Conservation (phyloP, 202 grass and related monocot species). For the Carex arenaria region DNA sequence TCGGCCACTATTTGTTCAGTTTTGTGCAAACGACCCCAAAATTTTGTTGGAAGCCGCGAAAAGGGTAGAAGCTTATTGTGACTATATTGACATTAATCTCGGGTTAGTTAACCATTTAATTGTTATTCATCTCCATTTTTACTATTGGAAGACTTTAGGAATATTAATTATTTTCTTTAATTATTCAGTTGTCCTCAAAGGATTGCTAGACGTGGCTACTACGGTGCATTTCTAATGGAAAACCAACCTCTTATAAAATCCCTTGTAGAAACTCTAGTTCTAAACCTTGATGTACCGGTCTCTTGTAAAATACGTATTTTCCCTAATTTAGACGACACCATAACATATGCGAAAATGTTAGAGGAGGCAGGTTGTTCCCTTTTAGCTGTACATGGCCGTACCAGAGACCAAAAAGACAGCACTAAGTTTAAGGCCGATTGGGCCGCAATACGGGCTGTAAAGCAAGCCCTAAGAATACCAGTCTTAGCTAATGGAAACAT, state of each 20-base stretch:
- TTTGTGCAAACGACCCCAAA: constrained; percentile 96
- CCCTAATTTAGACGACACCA: constrained; percentile 63
- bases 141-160: not conserved
- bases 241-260: constrained; percentile 78
- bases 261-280: constrained; percentile 61
- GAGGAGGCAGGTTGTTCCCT: constrained; percentile 90
- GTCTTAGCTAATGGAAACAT: constrained; percentile 95
- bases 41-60: constrained; percentile 88
- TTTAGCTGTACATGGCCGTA: constrained; percentile 88
- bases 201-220: constrained; percentile 85
- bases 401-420: constrained; percentile 89
- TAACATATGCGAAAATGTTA: constrained; percentile 89
- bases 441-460: constrained; percentile 81
- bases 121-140: not conserved
- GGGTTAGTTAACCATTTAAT: constrained; percentile 40
- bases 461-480: constrained; percentile 70
- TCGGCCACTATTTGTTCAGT: constrained; percentile 92
- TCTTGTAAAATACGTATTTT: constrained; percentile 87
- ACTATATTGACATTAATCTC: constrained; percentile 97
- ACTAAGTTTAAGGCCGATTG: constrained; percentile 91
- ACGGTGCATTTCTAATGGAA: constrained; percentile 97
- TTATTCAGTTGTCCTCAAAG: constrained; percentile 83
- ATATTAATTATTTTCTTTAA: constrained; percentile 23
- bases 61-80: constrained; percentile 68
- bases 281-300: constrained; percentile 77